Base-by-base conservation (phyloP, 1,284 basidiomycete genomes). In the Ceratobasidium papillatum region DNA sequence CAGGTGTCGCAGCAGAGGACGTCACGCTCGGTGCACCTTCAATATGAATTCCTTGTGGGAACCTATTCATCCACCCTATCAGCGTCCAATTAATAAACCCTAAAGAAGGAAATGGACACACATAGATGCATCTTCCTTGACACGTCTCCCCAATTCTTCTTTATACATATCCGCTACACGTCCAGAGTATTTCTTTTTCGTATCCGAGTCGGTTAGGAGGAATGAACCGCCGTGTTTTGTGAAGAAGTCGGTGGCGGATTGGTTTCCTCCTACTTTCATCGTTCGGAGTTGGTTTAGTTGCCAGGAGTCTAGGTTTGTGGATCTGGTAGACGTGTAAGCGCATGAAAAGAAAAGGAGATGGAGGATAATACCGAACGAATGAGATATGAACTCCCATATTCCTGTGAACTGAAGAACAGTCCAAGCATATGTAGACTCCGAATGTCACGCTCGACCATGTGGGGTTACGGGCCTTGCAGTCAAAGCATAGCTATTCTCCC, bases 381-480 rank as follows among this genome's bases (percentile, higher is more conserved):
- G 91, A 94, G 83, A 99, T 96, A 82, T 99, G 97, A 22, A 99
- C 98, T 79, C 97, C 97, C 89, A 99, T 92, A 83, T 98, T 99
- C 75, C 97, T 88, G 83, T 99, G 97, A 17, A 94, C 87, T 77
- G 92, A 94, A 4, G 96, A 99, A 86, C 97, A 99, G 79, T 99
- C 96, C 58, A 99, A 86, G 81, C 97, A 99, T 80, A 99, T 97
- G 84, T 99, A 99, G 58, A 99, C 91, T 64, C 94, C 97, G 81
- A 93, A 99, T 0, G 95, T 97, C 41, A 98, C 95, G 77, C 94
- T 96, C 1, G 96, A 92, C 97, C 97, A 99, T 61, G 96, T 98
- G 73, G 97, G 97, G 85, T 98, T 98, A 80, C 96, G 93, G 76
- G 97, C 96, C 79, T 90, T 89, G 82, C 98, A 99, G 84, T 99